Evolutionary conservation across 2,329 filamentous ascomycete species (phyloP).

Genomic region (Nannizziopsis arthrosporioides): DNA sequence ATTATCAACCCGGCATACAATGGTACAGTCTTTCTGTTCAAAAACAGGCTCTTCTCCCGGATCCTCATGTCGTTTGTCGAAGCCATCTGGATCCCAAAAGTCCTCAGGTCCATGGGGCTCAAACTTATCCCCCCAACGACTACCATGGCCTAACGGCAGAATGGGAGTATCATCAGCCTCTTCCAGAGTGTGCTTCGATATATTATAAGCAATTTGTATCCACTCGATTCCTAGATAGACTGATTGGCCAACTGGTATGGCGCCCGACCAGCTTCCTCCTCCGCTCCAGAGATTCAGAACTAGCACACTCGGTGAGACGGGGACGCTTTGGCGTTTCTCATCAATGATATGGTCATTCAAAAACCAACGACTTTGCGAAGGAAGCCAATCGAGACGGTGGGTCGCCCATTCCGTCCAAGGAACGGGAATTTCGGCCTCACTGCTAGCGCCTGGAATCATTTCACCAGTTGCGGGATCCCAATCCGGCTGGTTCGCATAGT

Average conservation of each 20-base stretch:
- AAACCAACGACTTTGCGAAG: slow-evolving; percentile 28
- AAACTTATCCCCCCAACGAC: slow-evolving; percentile 4
- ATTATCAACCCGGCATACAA: slow-evolving; percentile 15
- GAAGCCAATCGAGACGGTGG: slow-evolving; percentile 34
- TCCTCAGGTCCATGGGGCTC: background rate
- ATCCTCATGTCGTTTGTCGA: background rate
- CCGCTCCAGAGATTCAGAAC: slow-evolving; percentile 36
- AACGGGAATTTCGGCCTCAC: slow-evolving; percentile 21
- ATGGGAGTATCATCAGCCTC: background rate
- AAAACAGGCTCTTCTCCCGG: background rate
- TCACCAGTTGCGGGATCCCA: slow-evolving; percentile 27
- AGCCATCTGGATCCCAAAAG: background rate
- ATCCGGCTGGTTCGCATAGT: slow-evolving; percentile 35
- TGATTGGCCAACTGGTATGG: slow-evolving; percentile 28
- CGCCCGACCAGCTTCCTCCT: slow-evolving; percentile 33
- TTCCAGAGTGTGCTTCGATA: background rate
- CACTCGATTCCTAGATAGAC: slow-evolving; percentile 33
- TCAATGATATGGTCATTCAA: slow-evolving; percentile 24
- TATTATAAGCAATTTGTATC: slow-evolving; percentile 34
- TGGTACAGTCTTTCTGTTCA: slow-evolving; percentile 5
- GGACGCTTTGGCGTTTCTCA: slow-evolving; percentile 28
- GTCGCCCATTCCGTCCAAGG: slow-evolving; percentile 33
- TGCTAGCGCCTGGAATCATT: slow-evolving; percentile 26
- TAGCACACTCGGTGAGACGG: slow-evolving; percentile 27
- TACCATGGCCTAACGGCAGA: background rate